These are phyloP conservation scores for Lachancea cidri DNA, from an alignment of 805 yeast genomes.

Conservation along the genomic window DNA sequence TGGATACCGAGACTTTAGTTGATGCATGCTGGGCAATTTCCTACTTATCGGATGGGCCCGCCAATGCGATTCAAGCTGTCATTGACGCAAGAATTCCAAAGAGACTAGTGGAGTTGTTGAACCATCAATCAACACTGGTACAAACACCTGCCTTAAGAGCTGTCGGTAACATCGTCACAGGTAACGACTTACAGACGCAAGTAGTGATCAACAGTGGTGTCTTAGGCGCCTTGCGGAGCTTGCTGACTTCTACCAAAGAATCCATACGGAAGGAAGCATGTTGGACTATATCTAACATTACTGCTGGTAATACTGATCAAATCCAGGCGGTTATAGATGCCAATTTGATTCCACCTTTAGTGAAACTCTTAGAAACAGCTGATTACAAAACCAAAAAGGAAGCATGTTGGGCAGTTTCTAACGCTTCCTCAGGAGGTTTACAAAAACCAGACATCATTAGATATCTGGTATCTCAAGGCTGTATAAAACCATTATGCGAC, in stretches of 20 bases:
- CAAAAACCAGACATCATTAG: conserved; percentile 89
- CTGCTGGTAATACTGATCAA: conserved; percentile 95
- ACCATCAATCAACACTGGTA: conserved; percentile 76
- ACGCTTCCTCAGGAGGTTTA: conserved; percentile 94
- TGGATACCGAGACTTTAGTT: conserved; percentile 87
- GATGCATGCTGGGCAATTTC: conserved; percentile 99
- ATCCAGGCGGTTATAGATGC: conserved; percentile 95
- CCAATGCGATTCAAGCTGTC: conserved; percentile 93
- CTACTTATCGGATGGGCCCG: conserved; percentile 86
- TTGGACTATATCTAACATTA: conserved; percentile 97
- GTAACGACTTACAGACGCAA: conserved; percentile 94
- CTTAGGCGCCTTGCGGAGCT: conserved; percentile 72
- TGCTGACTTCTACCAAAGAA: conserved; percentile 81
- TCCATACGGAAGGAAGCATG: conserved; percentile 95
- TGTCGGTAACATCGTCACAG: conserved; percentile 96
- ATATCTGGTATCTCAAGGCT: conserved; percentile 89
- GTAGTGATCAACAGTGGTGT: conserved; percentile 91
- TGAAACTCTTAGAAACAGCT: conserved; percentile 72
- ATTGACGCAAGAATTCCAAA: conserved; percentile 94
- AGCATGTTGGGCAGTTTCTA: conserved; percentile 99
- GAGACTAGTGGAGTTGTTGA: conserved; percentile 84
- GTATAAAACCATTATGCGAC: conserved; percentile 96
- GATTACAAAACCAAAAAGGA: conserved; percentile 96
- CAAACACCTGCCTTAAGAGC: conserved; percentile 98
- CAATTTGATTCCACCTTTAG: conserved; percentile 86